Evolutionary conservation across 1,284 basidiomycete species (phyloP).

Genomic region (Anthracocystis walkeri): DNA sequence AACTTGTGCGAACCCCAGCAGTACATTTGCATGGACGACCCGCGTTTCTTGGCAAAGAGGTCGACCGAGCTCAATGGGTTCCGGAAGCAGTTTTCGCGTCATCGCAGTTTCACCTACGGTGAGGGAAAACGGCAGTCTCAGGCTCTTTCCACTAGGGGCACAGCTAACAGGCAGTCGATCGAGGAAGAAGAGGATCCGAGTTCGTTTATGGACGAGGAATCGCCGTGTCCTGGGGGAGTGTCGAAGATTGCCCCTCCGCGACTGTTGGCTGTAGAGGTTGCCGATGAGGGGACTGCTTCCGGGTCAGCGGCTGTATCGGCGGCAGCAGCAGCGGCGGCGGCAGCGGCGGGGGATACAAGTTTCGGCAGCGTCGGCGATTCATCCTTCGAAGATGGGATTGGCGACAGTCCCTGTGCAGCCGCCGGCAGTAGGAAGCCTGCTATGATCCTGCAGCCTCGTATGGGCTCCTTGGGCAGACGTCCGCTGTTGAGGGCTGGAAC

Average conservation of each 20-base stretch:
- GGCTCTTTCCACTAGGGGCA: background rate
- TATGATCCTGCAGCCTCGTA: slow-evolving; percentile 33
- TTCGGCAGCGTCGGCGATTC: slow-evolving; percentile 64
- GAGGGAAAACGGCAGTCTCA: slow-evolving; percentile 40
- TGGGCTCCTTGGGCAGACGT: slow-evolving; percentile 31
- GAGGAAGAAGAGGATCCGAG: slow-evolving; percentile 42
- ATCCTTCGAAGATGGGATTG: slow-evolving; percentile 58
- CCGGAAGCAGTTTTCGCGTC: slow-evolving; percentile 75
- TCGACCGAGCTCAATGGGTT: slow-evolving; percentile 89
- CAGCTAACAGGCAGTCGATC: slow-evolving; percentile 27
- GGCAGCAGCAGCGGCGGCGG: background rate
- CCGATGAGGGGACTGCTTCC: background rate
- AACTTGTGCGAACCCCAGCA: slow-evolving; percentile 81
- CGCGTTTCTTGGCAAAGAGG: slow-evolving; percentile 80
- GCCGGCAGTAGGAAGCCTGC: slow-evolving; percentile 29
- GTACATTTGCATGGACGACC: slow-evolving; percentile 96
- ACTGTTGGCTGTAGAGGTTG: background rate
- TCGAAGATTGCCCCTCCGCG: slow-evolving; percentile 1
- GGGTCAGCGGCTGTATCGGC: background rate
- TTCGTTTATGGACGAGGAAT: slow-evolving; percentile 38
- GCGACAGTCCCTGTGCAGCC: slow-evolving; percentile 61
- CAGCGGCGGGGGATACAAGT: slow-evolving; percentile 50
- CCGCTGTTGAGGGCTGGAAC: slow-evolving; percentile 47
- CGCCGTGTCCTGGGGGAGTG: slow-evolving; percentile 29
- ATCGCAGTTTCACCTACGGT: slow-evolving; percentile 65